Base-by-base conservation (phyloP, 805 yeast genomes). In the Candida dendrica region DNA sequence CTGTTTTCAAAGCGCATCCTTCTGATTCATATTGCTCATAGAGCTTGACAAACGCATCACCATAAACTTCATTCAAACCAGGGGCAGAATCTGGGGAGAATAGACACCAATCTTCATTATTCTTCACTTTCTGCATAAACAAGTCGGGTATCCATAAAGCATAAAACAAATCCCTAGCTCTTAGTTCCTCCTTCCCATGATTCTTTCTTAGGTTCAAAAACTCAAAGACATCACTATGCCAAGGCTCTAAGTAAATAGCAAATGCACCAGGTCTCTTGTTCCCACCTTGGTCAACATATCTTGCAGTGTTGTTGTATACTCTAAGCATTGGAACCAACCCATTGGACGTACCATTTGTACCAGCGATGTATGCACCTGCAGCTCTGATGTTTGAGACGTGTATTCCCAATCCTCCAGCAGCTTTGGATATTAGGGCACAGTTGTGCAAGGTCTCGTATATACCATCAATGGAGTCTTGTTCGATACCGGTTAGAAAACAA, bases 241-340 rank as follows among this genome's bases (percentile, higher is more conserved):
- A 91, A 43, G 98, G 98, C 68, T 91, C 98, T 31, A 91, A 62
- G 66, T 90, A 91, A 26, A 90, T 65, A 30, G 97, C 96, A 63
- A 93, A 85, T 2, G 98, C 98, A 47, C 98, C 98, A 0, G 98
- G 98, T 56, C 98, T 74, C 66, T 90, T 91, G 67, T 91, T 91
- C 42, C 98, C 98, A 48, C 98, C 98, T 71, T 91, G 98, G 58
- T 91, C 98, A 37, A 91, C 98, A 59, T 91, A 93, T 53, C 96
- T 79, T 17, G 98, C 98, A 20, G 98, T 89, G 65, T 89, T 85
- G 69, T 91, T 93, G 69, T 81, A 91, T 9, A 93, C 98, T 53
- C 96, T 79, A 19, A 91, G 68, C 98, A 91, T 90, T 18, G 98
- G 98, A 33, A 91, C 82, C 39, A 91, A 66, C 22, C 98, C 98